These are phyloP conservation scores for Lunularia cruciata DNA, from an alignment of 225 moss, liverwort and hornwort species.

Conservation along the genomic window DNA sequence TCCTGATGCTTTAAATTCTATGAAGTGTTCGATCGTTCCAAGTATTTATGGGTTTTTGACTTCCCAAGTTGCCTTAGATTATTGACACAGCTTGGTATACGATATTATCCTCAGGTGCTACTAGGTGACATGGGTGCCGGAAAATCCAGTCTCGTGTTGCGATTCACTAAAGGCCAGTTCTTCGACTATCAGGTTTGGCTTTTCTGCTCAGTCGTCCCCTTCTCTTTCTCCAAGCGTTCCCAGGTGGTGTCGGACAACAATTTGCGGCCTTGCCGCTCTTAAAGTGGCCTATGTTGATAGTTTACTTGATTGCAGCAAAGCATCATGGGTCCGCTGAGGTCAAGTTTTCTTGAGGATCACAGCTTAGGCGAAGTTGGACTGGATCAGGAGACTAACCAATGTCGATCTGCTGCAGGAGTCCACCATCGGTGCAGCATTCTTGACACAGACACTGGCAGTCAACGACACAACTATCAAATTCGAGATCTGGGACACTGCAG, in stretches of 20 bases:
- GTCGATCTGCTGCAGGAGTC: constrained; percentile 60
- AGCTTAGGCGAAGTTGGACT: too few species aligned
- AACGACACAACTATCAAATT: constrained; percentile 94
- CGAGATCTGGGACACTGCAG: constrained; percentile 99
- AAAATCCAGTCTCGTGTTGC: constrained; percentile 88
- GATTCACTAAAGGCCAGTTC: constrained; percentile 90
- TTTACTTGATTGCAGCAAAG: too few species aligned
- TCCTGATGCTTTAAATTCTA: too few species aligned
- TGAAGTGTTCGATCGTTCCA: too few species aligned
- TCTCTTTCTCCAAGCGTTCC: too few species aligned
- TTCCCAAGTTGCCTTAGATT: too few species aligned
- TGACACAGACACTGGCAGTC: constrained; percentile 91
- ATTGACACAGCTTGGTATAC: too few species aligned
- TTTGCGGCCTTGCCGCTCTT: background rate
- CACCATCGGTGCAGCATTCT: constrained; percentile 92
- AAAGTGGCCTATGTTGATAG: background rate
- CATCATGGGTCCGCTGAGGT: too few species aligned
- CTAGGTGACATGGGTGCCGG: constrained; percentile 99
- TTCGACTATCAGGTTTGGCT: constrained; percentile 83
- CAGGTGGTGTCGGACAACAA: background rate
- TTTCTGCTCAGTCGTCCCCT: background rate
- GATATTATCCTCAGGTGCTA: too few species aligned
- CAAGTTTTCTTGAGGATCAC: too few species aligned
- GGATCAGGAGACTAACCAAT: background rate
- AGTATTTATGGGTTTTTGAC: too few species aligned